Base-by-base conservation (phyloP, 306 rosid species). In the Luffa aegyptiaca region DNA sequence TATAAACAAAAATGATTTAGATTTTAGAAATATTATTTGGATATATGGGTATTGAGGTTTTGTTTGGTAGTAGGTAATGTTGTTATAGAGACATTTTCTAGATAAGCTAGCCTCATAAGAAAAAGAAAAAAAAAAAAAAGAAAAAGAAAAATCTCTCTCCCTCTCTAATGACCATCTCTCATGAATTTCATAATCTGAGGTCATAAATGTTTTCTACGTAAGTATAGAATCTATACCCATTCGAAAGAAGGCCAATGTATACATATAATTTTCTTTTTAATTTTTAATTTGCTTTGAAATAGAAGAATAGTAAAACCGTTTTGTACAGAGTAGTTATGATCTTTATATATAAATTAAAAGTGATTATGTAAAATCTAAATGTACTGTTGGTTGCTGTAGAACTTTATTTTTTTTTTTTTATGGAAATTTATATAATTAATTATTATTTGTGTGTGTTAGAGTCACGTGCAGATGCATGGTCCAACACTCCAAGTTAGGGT, bases 61-160 rank as follows among this genome's bases (percentile, higher is more conserved):
- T 73, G 64, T 52, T 75, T 52, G 61, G 78, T 49, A 73, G 78
- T 49, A 73, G 78, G 78, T 73, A 33, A 46, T 71, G 51, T 44
- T 73, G n/a, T 52, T 73, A 71, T 71, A 71, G 77, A 71, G 77
- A 71, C 77, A 71, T 71, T 71, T 71, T 71, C 77, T 21, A 70
- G 76, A 44, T 70, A 44, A n/a, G 18, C 76, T 55, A n/a, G 18
- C 76, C 76, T 70, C 11, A 14, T 1, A 14, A 37, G 16, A 65
- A 69, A 5, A 63, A 0, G 0, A 35, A 65, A 65, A 65, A 6
- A 36, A 36, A 36, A 41, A 41, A 39, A 5, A 63, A 0, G 0
- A 35, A 65, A 65, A 65, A 6, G 37, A 36, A 36, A 41, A 41
- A 39, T 1, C 8, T 17, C n/a, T 26, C 1, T 18, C 70, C 13